These are phyloP conservation scores for Thozetella sp. DNA, from an alignment of 495 filamentous ascomycete genomes.

Conservation along the genomic window DNA sequence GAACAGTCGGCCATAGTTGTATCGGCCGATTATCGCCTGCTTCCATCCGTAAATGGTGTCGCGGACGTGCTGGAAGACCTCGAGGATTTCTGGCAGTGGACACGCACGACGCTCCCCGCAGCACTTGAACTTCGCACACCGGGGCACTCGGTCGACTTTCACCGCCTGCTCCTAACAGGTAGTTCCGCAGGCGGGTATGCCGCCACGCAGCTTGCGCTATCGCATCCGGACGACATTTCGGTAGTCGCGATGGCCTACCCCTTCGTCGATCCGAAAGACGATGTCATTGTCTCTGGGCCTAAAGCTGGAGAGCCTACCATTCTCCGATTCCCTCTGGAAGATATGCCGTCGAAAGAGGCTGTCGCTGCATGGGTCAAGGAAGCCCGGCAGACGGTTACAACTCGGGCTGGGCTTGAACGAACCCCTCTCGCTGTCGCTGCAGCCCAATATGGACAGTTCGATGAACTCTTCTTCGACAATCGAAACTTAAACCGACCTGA, in stretches of 20 bases:
- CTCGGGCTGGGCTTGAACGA: not conserved
- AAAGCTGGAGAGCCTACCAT: not conserved
- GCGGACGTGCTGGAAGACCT: constrained; percentile 1
- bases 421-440: not conserved
- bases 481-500: not conserved
- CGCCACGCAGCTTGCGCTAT: not conserved
- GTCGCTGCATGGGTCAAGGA: not conserved
- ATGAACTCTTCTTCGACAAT: not conserved
- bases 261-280: not conserved
- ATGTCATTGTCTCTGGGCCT: not conserved
- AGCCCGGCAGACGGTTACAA: not conserved
- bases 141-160: not conserved
- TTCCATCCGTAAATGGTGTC: not conserved
- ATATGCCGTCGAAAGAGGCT: not conserved
- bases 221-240: not conserved
- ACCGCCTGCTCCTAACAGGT: not conserved
- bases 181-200: not conserved
- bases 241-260: not conserved
- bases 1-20: not conserved
- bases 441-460: not conserved
- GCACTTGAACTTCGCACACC: not conserved
- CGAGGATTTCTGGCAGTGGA: constrained; percentile 1
- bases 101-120: not conserved
- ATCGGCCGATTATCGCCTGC: not conserved
- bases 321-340: not conserved